Base-by-base conservation (phyloP, 768 basidiomycete genomes). In the Pleurotus eryngii region DNA sequence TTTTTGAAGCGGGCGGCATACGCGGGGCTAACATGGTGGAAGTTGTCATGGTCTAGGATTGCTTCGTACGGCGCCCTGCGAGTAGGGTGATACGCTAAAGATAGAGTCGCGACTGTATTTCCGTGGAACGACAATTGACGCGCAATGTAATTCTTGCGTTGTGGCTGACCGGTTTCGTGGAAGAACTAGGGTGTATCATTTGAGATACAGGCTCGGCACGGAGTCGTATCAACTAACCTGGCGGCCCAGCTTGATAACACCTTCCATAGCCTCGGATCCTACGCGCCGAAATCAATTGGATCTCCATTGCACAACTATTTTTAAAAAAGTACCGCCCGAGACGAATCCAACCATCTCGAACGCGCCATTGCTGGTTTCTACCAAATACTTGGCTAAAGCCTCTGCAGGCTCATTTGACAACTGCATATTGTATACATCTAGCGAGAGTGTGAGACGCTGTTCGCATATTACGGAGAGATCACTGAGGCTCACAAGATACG, bases 221-320 rank as follows among this genome's bases (percentile, higher is more conserved):
- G 42, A 54, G 49, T 35, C 59, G 55, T 22, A 55, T 9, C 14
- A 9, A 62, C 72, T 12, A 65, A 89, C 87, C 75, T 93, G 92
- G 64, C 87, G 81, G 27, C 86, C 83, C 2, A 92, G 78, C 70
- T 95, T 95, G 56, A 94, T 77, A n/a, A 84, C 86, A 57, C 83
- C 81, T 61, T 95, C 93, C 88, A 93, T 90, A 0, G 92, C 92
- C 70, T 95, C 93, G 2, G 92, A 88, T 48, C 92, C 91, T 92
- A 54, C 24, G 48, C 35, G 46, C 57, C 5, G 27, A 43, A 39
- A 59, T 54, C 37, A 55, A 30, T 3, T 51, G 20, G 45, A 3
- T 45, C 3, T 56, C 14, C 17, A 51, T n/a, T 54, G 6, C 1
- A 17, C 24, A 12, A 8, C 0, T 49, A 26, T 26, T 26, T 24